Evolutionary conservation across 208 protist genomes (phyloP), one percentile per base, ranked within the genome.

Genomic region (Herpetomonas muscarum): DNA sequence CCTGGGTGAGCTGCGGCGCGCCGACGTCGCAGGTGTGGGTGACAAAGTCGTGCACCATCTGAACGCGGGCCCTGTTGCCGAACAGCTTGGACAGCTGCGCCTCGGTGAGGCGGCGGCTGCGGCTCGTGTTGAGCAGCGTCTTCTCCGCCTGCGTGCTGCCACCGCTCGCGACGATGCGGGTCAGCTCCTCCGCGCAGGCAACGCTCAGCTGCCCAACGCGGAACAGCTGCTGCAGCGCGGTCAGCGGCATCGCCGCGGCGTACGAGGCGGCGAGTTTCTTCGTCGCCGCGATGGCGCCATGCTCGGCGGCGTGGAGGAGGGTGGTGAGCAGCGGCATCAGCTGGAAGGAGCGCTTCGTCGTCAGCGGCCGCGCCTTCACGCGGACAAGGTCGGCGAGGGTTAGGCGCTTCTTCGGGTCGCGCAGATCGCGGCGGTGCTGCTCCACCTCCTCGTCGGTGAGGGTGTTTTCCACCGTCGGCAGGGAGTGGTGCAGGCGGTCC

Each of bases 131-230:
- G 25, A 90, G 65, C 37, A 94, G 64, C 41, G 88, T 92, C 71
- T 81, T 83, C 76, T 94, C 88, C 41, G 88, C 82, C 70, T 90
- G 79, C 32, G 76, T 67, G 64, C 88, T 94, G 51, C 88, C 85
- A 58, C 88, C 88, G 53, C 85, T 87, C 41, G 71, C 73, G 47
- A 95, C 72, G 48, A 92, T 92, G 45, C 88, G 88, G 4, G 87
- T 62, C 34, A 92, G 74, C 70, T 95, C 85, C 72, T 95, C 88
- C 66, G 81, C 76, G 22, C 78, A 83, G 34, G 80, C 74, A 5
- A 85, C 52, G 55, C 64, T 65, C 17, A 90, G 74, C 61, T 85
- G 74, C 29, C 71, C 42, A 30, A 72, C 63, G 41, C 47, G 45
- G 42, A 83, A 64, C 29, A 79, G 52, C 53, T 74, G 60, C 26